Evolutionary conservation across 139 green algal species (phyloP).

Genomic region (Marvania coccoides): DNA sequence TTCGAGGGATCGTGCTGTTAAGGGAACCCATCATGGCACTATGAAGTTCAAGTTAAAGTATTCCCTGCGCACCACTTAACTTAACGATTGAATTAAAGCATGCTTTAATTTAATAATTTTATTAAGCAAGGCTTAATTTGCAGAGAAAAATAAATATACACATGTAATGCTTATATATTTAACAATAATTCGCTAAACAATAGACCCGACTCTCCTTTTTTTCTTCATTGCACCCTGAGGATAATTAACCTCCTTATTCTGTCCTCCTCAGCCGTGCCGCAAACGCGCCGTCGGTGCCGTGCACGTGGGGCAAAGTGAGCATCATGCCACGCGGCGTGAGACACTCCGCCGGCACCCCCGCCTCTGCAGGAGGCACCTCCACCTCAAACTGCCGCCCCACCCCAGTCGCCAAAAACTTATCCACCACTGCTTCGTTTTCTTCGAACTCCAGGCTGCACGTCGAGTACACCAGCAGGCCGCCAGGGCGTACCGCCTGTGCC

Average conservation of each 20-base stretch:
- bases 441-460: conserved; percentile 70
- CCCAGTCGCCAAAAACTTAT: neutral
- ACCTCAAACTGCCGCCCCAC: neutral
- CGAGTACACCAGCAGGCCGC: conserved; percentile 82
- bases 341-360: conserved; percentile 11
- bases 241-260: neutral
- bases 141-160: too few relatives aligned
- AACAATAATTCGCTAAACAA: neutral
- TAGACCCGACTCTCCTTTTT: neutral
- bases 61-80: too few relatives aligned
- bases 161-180: too few relatives aligned
- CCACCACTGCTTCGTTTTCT: conserved; percentile 50
- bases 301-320: conserved; percentile 68
- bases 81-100: too few relatives aligned
- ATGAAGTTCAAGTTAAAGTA: too few relatives aligned
- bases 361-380: neutral
- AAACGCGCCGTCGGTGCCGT: conserved; percentile 85
- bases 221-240: too few relatives aligned
- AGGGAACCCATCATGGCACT: too few relatives aligned
- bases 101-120: too few relatives aligned
- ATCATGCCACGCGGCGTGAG: conserved; percentile 37
- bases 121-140: too few relatives aligned
- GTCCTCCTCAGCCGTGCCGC: conserved; percentile 43
- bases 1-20: too few relatives aligned
- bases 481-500: conserved; percentile 54